Evolutionary conservation across 2,329 filamentous ascomycete genomes (phyloP).

Genomic region (Monosporascus sp.): DNA sequence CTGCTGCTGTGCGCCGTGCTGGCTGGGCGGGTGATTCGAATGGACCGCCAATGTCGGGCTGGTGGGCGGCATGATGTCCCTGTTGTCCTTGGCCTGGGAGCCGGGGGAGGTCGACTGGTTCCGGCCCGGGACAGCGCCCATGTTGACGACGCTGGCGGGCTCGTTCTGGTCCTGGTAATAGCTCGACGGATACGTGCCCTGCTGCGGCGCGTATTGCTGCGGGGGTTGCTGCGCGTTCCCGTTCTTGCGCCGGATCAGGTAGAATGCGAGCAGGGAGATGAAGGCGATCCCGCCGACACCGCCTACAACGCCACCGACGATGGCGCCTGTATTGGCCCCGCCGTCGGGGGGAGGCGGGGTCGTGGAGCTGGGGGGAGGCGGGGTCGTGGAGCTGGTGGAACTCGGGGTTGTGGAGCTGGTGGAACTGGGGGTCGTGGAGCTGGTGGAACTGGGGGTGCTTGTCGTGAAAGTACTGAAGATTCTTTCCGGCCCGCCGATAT

Average conservation of each 20-base stretch:
- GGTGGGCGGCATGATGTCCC: slow-evolving; percentile 13
- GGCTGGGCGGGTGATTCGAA: slow-evolving; percentile 16
- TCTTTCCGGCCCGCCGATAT: too few relatives aligned
- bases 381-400: too few relatives aligned
- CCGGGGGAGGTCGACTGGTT: too few relatives aligned
- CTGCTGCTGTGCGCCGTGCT: slow-evolving; percentile 10
- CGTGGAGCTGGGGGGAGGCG: too few relatives aligned
- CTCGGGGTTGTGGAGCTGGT: too few relatives aligned
- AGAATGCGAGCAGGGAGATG: slow-evolving; percentile 33
- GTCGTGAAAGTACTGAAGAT: too few relatives aligned
- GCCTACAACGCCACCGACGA: slow-evolving; percentile 41
- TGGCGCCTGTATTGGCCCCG: slow-evolving; percentile 29
- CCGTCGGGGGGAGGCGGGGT: too few relatives aligned
- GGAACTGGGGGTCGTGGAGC: too few relatives aligned
- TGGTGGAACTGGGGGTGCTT: too few relatives aligned
- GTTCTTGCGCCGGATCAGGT: slow-evolving; percentile 34
- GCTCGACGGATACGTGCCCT: slow-evolving; percentile 9
- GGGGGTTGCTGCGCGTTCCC: slow-evolving; percentile 15
- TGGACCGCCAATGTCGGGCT: slow-evolving; percentile 12
- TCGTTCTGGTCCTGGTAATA: slow-evolving; percentile 20
- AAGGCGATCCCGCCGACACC: slow-evolving; percentile 36
- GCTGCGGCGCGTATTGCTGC: background rate
- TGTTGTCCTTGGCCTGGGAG: slow-evolving; percentile 2
- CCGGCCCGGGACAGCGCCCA: background rate
- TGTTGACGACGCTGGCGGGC: slow-evolving; percentile 16